Evolutionary conservation across 1,284 basidiomycete species (phyloP).

Genomic region (Lignosus rhinocerotis): DNA sequence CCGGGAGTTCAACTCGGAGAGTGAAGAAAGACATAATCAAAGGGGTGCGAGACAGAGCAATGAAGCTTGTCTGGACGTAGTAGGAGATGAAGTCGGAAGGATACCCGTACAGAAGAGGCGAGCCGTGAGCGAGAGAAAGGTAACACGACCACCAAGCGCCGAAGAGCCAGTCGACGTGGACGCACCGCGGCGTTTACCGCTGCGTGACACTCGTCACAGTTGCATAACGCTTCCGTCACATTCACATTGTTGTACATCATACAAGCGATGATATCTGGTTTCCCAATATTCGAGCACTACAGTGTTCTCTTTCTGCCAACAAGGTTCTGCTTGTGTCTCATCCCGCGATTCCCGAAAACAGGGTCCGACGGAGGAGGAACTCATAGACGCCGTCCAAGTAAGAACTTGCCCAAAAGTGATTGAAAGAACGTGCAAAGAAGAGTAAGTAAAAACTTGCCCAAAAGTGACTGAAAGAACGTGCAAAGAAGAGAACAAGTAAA

Average conservation of each 20-base stretch:
- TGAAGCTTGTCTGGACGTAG: conserved; percentile 15
- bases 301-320: neutral
- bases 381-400: neutral
- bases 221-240: neutral
- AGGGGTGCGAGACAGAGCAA: conserved; percentile 10
- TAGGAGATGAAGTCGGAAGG: conserved; percentile 6
- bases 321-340: neutral
- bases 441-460: neutral
- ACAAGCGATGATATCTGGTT: neutral
- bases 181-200: neutral
- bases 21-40: conserved; percentile 43
- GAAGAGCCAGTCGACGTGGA: conserved; percentile 19
- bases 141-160: conserved; percentile 8
- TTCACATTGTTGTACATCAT: neutral
- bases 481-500: conserved; percentile 5
- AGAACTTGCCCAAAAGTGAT: neutral
- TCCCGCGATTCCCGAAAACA: neutral
- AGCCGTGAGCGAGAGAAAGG: neutral
- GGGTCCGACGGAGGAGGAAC: neutral
- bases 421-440: neutral
- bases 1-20: conserved; percentile 72
- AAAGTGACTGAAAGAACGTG: neutral
- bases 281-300: neutral
- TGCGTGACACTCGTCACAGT: neutral
- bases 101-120: conserved; percentile 5